These are phyloP conservation scores for Eucalyptus cloeziana DNA, from an alignment of 345 rosid genomes.

Conservation along the genomic window DNA sequence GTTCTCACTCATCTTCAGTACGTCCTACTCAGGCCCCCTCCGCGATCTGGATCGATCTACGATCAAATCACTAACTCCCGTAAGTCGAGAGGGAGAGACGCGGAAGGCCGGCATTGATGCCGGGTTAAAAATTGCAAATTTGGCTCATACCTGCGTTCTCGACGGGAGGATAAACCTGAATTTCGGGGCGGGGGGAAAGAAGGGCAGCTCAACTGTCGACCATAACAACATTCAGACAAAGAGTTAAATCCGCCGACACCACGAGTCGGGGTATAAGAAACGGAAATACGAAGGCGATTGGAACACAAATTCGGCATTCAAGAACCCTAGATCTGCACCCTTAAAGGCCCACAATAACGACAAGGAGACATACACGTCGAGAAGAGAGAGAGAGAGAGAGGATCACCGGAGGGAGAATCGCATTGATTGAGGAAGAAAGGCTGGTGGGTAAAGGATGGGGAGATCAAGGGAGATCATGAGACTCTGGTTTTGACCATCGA, in stretches of 20 bases:
- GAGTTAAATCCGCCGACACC: neutral
- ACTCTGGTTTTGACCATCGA: neutral
- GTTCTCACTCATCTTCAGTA: conserved; percentile 69
- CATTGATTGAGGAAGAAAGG: neutral
- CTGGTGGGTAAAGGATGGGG: neutral
- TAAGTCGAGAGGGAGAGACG: neutral
- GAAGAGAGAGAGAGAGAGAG: neutral
- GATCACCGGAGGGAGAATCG: neutral
- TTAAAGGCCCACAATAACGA: neutral
- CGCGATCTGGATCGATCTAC: conserved; percentile 44
- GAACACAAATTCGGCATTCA: neutral
- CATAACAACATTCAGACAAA: neutral
- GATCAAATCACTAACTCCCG: neutral
- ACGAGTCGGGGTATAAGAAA: neutral
- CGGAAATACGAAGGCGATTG: neutral
- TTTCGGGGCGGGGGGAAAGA: neutral
- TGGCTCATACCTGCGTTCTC: neutral
- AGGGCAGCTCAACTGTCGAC: conserved; percentile 4
- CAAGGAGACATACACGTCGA: neutral
- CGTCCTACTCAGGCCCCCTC: conserved; percentile 7
- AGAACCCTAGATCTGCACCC: conserved; percentile 43
- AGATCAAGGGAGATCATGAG: neutral
- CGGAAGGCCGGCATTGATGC: neutral
- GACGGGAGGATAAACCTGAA: neutral
- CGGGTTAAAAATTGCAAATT: neutral